These are phyloP conservation scores for Umbelopsis vinacea DNA, from an alignment of 192 early-diverging fungal genomes.

Conservation along the genomic window DNA sequence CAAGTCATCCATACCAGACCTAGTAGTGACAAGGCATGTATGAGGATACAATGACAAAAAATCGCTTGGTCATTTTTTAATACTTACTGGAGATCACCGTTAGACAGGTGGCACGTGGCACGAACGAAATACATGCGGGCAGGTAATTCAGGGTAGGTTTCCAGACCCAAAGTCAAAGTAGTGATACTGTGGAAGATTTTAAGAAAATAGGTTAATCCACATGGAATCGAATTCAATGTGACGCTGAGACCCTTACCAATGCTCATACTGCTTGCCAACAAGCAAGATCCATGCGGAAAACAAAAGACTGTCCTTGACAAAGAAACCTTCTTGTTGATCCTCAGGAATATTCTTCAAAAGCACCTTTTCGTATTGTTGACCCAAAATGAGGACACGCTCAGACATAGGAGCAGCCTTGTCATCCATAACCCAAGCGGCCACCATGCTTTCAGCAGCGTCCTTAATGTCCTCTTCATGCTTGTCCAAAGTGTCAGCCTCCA, in stretches of 20 bases:
- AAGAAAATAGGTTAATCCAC: background rate
- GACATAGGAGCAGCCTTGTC: slow-evolving; percentile 65
- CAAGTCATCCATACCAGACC: slow-evolving; percentile 40
- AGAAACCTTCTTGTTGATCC: slow-evolving; percentile 45
- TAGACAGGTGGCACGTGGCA: slow-evolving; percentile 55
- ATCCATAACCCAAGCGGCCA: slow-evolving; percentile 62
- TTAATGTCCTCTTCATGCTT: slow-evolving; percentile 56
- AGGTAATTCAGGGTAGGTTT: slow-evolving; percentile 53
- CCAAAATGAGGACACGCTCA: slow-evolving; percentile 60
- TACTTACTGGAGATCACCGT: slow-evolving; percentile 47
- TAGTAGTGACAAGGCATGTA: slow-evolving; percentile 7
- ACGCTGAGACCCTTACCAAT: slow-evolving; percentile 41
- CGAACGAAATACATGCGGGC: slow-evolving; percentile 58
- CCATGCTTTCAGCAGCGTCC: slow-evolving; percentile 54
- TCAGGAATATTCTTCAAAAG: slow-evolving; percentile 42
- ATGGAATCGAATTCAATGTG: background rate
- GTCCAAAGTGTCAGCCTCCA: slow-evolving; percentile 51
- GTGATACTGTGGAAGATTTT: slow-evolving; percentile 47
- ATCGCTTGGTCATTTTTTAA: too few relatives aligned
- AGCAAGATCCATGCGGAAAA: slow-evolving; percentile 59
- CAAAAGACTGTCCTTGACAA: slow-evolving; percentile 42
- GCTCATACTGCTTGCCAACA: slow-evolving; percentile 60
- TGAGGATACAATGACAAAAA: background rate
- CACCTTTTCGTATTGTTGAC: slow-evolving; percentile 64
- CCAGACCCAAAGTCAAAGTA: slow-evolving; percentile 58